phyloP scores from a whole-genome alignment of 2,329 filamentous ascomycete species.

The Cytospora schulzeri region DNA sequence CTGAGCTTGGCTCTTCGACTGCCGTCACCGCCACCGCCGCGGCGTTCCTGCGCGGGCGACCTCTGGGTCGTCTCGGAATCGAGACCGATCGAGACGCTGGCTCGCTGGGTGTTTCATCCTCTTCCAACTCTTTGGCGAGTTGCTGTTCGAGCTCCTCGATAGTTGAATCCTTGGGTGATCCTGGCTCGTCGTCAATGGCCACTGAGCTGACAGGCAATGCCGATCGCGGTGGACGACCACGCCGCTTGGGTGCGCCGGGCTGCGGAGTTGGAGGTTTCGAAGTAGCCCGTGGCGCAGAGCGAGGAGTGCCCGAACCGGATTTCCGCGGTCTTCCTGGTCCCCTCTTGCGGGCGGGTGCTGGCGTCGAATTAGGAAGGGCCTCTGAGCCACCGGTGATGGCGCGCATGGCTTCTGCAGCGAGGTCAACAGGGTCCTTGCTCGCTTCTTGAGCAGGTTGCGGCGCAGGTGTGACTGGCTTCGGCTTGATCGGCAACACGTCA shows the following conservation, averaged over 20 bases:
- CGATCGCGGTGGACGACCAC: slow-evolving; percentile 29
- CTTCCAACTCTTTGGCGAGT: slow-evolving; percentile 38
- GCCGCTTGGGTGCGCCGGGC: slow-evolving; percentile 25
- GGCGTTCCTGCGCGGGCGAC: slow-evolving; percentile 36
- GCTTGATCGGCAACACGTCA: slow-evolving; percentile 36
- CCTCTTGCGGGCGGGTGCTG: slow-evolving; percentile 12
- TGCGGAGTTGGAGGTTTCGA: slow-evolving; percentile 20
- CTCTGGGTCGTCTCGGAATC: slow-evolving; percentile 34
- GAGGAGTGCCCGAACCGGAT: slow-evolving; percentile 22
- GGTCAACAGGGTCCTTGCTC: slow-evolving; percentile 35
- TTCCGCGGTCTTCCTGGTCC: slow-evolving; percentile 39
- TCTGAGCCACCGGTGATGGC: slow-evolving; percentile 31
- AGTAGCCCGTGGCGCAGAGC: slow-evolving; percentile 19
- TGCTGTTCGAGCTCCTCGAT: slow-evolving; percentile 41
- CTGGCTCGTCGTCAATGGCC: slow-evolving; percentile 24
- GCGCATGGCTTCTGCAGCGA: slow-evolving; percentile 38
- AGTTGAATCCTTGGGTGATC: slow-evolving; percentile 28
- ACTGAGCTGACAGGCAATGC: slow-evolving; percentile 23
- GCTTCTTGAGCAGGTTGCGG: slow-evolving; percentile 19
- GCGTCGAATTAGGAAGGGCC: background rate
- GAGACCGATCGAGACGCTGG: background rate
- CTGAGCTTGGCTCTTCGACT: background rate
- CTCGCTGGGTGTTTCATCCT: slow-evolving; percentile 8
- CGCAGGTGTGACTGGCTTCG: slow-evolving; percentile 24
- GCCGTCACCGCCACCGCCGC: slow-evolving; percentile 24